Evolutionary conservation across 2,329 filamentous ascomycete genomes (phyloP), one percentile per base, ranked within the genome.

Genomic region (Aspergillus versicolor): DNA sequence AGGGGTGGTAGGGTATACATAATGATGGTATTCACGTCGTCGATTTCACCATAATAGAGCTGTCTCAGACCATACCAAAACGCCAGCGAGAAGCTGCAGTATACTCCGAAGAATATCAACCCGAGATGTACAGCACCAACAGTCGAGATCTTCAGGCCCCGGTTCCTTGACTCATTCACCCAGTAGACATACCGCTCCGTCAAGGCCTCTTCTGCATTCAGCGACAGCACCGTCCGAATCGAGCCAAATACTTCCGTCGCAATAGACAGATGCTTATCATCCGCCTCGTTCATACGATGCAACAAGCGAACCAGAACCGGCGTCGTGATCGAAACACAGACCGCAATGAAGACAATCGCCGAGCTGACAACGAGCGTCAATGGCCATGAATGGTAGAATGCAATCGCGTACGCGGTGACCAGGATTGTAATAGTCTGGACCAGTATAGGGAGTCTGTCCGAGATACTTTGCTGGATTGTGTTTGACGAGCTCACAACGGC

Each of bases 401-500:
- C 77, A 38, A 84, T 77, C 5, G 75, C 72, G 15, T 81, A 73
- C 54, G 79, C 79, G 0, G 79, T 67, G 9, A 79, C 63, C 4
- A 81, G 65, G 5, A 78, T 66, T 2, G 78, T 68, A 1, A 76
- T 48, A 1, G 70, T 73, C 49, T 79, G 73, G 30, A 81, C 69
- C 2, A 81, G 67, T 2, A 68, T 69, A 2, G 73, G 73, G 9
- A 84, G 69, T 52, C 79, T 77, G 60, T 84, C 81, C 0, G 81
- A 83, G 17, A 83, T 78, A 15, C 80, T 81, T 21, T 80, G 71
- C 56, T 84, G 82, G 6, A 84, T 75, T 0, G 77, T 78, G 61
- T 83, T 84, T 30, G 80, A 77, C 0, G 79, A 78, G 0, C 76
- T 76, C 0, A 81, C 84, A 61, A 84, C 81, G 2, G 79, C 77